Percentiles rank a stretch among this genome's conserved stretches.
Evolutionary conservation across 345 rosid genomes (phyloP).

Genomic region (Sisymbrium irio): DNA sequence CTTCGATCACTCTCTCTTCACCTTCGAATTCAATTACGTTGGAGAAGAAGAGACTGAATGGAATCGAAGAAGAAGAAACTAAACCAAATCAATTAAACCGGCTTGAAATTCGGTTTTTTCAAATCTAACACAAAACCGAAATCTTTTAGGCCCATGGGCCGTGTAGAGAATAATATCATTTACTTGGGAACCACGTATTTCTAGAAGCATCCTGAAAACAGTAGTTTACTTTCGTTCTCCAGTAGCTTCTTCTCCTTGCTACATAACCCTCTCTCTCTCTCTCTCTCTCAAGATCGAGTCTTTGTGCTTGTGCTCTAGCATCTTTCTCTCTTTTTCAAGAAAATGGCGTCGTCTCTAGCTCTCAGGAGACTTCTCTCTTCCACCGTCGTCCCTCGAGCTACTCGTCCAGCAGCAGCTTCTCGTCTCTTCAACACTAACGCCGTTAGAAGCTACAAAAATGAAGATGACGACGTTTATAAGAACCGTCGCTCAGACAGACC

Average conservation of each 20-base stretch:
- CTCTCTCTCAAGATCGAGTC: no score
- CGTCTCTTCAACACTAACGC: slow-evolving; percentile 43
- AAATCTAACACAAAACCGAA: neutral
- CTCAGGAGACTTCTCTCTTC: slow-evolving; percentile 39
- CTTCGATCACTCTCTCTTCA: neutral
- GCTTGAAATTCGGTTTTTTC: neutral
- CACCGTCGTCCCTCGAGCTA: slow-evolving; percentile 22
- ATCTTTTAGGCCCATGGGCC: slow-evolving; percentile 16
- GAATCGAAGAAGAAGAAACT: neutral
- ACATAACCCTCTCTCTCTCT: no score
- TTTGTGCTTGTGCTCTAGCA: no score
- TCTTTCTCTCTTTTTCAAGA: neutral
- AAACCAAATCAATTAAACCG: slow-evolving; percentile 26
- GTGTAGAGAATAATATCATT: neutral
- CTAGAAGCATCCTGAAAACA: slow-evolving; percentile 11
- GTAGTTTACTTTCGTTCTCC: neutral
- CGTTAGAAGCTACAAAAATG: neutral
- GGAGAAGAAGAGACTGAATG: neutral
- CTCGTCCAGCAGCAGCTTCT: slow-evolving; percentile 7
- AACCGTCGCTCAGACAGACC: neutral
- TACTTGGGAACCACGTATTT: slow-evolving; percentile 19
- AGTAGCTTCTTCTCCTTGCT: neutral
- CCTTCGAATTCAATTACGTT: neutral
- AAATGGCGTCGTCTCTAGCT: slow-evolving; percentile 42
- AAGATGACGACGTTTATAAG: neutral